Evolutionary conservation across 106 monocot genomes (phyloP), one percentile per base, ranked within the genome.

Genomic region (Dendrobium catenatum): DNA sequence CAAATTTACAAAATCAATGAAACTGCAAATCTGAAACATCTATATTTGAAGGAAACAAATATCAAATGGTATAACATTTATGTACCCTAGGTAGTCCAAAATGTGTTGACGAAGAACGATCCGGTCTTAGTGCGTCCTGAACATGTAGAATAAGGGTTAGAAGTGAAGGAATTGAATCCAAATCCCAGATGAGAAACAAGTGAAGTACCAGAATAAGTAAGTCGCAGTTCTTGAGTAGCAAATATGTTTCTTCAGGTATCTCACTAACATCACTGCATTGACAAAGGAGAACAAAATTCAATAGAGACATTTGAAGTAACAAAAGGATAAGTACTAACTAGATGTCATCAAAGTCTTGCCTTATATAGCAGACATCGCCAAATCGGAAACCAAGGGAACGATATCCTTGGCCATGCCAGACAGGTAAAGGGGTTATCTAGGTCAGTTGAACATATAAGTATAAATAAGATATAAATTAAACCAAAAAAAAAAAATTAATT

Each of bases 301-400:
- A 29, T 22, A 48, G 43, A 64, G 11, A 83, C 72, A 67, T 20
- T 77, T 41, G 80, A 79, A 15, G 15, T 9, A 40, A 43, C n/a
- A 40, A 27, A n/a, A 44, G 74, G 43, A 17, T 20, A 15, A 7
- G 20, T 42, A 27, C 17, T 7, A 46, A 46, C 46, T 46, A 46
- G 46, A 29, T 1, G 8, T 44, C 31, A 68, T 40, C 47, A n/a
- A 22, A 72, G 5, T 37, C 20, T 72, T 88, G 94, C 98, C 98
- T 99, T 79, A 95, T 93, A 81, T 99, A 99, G 75, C 98, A 99
- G 56, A 95, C 77, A 81, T 89, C 79, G 58, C 98, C 95, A 79
- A 95, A 99, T 55, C 95, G 98, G 79, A 93, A 99, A 76, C 98
- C 98, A 80, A 99, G 93, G 58, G 98, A 99, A 78, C 90, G 95